phyloP scores from a whole-genome alignment of 2,329 filamentous ascomycete genomes.

The Bipolaris gigantea region DNA sequence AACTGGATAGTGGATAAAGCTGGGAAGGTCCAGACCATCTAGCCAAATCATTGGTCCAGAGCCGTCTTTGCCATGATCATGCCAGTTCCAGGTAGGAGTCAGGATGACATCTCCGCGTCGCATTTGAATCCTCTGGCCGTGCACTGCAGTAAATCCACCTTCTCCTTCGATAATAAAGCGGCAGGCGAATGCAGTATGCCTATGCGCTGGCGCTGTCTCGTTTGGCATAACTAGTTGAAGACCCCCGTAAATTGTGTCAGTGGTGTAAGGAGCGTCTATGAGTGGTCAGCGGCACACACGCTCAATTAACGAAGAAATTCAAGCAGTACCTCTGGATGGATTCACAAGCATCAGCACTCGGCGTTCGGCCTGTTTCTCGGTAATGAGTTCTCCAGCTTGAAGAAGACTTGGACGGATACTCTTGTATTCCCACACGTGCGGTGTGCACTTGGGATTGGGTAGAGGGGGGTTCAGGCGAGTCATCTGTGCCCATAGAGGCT shows the following conservation, averaged over 20 bases:
- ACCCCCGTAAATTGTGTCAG: slow-evolving; percentile 61
- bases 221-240: slow-evolving; percentile 61
- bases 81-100: slow-evolving; percentile 61
- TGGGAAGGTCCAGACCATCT: slow-evolving; percentile 58
- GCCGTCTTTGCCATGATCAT: slow-evolving; percentile 61
- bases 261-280: slow-evolving; percentile 57
- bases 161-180: slow-evolving; percentile 62
- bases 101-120: slow-evolving; percentile 59
- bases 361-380: slow-evolving; percentile 45
- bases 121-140: slow-evolving; percentile 57
- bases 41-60: slow-evolving; percentile 60
- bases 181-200: slow-evolving; percentile 60
- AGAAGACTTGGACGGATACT: slow-evolving; percentile 42
- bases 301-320: neutral
- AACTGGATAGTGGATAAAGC: slow-evolving; percentile 55
- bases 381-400: slow-evolving; percentile 42
- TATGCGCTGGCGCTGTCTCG: slow-evolving; percentile 59
- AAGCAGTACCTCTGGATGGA: slow-evolving; percentile 33
- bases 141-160: slow-evolving; percentile 61
- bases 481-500: slow-evolving; percentile 56
- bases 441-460: slow-evolving; percentile 50
- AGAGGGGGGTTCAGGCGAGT: slow-evolving; percentile 50
- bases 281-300: neutral
- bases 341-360: slow-evolving; percentile 50
- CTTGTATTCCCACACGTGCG: slow-evolving; percentile 46